Base-by-base conservation (phyloP, 805 yeast species). In the Candida andamanensis region DNA sequence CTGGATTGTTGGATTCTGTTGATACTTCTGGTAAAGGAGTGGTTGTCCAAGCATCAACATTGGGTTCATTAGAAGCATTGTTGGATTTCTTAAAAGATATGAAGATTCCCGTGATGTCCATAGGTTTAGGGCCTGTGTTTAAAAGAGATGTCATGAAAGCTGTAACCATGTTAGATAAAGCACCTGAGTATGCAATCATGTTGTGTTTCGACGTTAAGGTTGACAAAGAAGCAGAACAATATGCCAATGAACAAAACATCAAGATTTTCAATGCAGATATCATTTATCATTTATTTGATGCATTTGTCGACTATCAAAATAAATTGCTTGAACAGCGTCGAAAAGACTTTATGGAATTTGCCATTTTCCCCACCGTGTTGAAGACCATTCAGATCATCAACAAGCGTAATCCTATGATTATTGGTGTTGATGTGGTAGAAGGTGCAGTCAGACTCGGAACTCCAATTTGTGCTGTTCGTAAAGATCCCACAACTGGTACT, bases 91-190 rank as follows among this genome's bases (percentile, higher is more conserved):
- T 92, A 59, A 90, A 90, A 65, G 95, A 85, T 52, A 85, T 89
- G 97, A 92, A 92, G 74, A 92, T 92, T 61, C 99, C 99, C 14
- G 99, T 92, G 22, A 87, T 90, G 96, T 84, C 96, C 21, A 89
- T 92, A 54, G 95, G 97, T 33, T 73, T 92, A 56, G 99, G 99
- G 52, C 98, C 99, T 33, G 98, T 92, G 24, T 92, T 67, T 71
- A 92, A 90, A 68, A 82, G 97, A 67, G 99, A 92, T 69, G 95
- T 92, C 29, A 92, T 92, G 95, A 85, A 87, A 57, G 96, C 97
- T 8, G 74, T 89, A 16, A 80, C 98, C 1, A 92, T 92, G 98
- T 72, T 92, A 56, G 98, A 92, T 43, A 87, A 82, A 61, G 97
- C 95, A 15, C 90, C 89, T 35, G 97, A 90, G 58, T 80, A 59